Evolutionary conservation across 2,329 filamentous ascomycete genomes (phyloP), one percentile per base, ranked within the genome.

Genomic region (Alternaria arbusti): DNA sequence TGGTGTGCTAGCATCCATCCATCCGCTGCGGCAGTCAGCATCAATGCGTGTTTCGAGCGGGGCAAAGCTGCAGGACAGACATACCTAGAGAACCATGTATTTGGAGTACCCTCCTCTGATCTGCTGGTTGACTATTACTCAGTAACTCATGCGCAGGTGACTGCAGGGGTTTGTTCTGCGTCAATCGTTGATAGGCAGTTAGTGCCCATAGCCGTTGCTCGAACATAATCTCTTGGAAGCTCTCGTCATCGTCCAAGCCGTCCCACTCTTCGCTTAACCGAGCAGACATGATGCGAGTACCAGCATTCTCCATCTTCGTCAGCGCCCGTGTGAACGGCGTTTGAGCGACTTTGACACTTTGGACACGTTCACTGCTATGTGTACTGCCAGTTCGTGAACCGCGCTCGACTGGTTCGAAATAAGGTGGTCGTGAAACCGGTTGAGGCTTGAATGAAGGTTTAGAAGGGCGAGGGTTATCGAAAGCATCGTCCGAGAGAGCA

Each of bases 181-280:
- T 74, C 26, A 74, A 57, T 36, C 72, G 71, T 45, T 72, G 71
- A 44, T 74, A 74, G 2, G 71, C 72, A 11, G 69, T 71, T 30
- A 74, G 30, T 22, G 71, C 71, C 72, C 72, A 74, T 4, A 74
- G 66, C n/a, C 72, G 65, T 50, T 74, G 73, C 54, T 74, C 72
- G 26, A 74, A 74, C 40, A 71, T 32, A 49, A 74, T 67, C 45
- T 74, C 72, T 45, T 71, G 70, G 22, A 64, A 67, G 45, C 71
- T 74, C 23, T 74, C 70, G 26, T 74, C 72, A 23, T 73, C 72
- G 7, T 71, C 70, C 13, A 74, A 66, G 13, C 69, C 70, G 36
- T 74, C 71, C 72, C 72, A 74, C 45, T 74, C 72, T 61, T 74
- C 72, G 15, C 69, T 72, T 50, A 74, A 51, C 2, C 72, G 66